Evolutionary conservation across 2,329 filamentous ascomycete species (phyloP).

Genomic region (Chaetomiaceae sp.): DNA sequence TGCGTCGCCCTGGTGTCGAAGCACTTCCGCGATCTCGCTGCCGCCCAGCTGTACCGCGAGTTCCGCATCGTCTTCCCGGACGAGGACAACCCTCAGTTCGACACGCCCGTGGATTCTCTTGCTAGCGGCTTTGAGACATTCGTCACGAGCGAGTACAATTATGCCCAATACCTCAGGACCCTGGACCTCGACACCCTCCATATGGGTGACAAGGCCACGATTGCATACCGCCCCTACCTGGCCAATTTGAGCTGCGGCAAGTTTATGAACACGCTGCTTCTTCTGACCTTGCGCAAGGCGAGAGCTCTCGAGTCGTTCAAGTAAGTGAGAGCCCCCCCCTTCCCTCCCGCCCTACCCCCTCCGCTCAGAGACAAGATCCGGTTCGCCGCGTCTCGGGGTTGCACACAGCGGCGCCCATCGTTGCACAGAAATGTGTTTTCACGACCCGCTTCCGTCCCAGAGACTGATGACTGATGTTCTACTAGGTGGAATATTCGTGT

Average conservation of each 20-base stretch:
- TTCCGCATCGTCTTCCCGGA: conserved; percentile 60
- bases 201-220: conserved; percentile 49
- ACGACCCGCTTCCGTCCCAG: neutral
- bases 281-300: conserved; percentile 53
- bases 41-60: conserved; percentile 54
- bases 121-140: conserved; percentile 58
- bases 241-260: conserved; percentile 56
- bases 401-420: neutral
- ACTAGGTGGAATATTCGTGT: conserved; percentile 60
- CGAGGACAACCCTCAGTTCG: conserved; percentile 49
- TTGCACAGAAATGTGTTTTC: neutral
- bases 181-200: conserved; percentile 54
- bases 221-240: conserved; percentile 50
- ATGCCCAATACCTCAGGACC: conserved; percentile 53
- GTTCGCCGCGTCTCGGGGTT: neutral
- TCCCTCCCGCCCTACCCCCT: no score
- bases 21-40: conserved; percentile 54
- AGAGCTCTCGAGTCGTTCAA: conserved; percentile 52
- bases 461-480: neutral
- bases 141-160: conserved; percentile 60
- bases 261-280: conserved; percentile 59
- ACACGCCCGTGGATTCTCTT: conserved; percentile 53
- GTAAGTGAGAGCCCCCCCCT: no score
- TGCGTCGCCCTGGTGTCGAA: conserved; percentile 55
- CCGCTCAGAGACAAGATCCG: conserved; percentile 1